Percentiles rank a stretch among this genome's conserved stretches.
These are phyloP conservation scores for Medakamo hakoo DNA, from an alignment of 139 green algal genomes.

Conservation along the genomic window DNA sequence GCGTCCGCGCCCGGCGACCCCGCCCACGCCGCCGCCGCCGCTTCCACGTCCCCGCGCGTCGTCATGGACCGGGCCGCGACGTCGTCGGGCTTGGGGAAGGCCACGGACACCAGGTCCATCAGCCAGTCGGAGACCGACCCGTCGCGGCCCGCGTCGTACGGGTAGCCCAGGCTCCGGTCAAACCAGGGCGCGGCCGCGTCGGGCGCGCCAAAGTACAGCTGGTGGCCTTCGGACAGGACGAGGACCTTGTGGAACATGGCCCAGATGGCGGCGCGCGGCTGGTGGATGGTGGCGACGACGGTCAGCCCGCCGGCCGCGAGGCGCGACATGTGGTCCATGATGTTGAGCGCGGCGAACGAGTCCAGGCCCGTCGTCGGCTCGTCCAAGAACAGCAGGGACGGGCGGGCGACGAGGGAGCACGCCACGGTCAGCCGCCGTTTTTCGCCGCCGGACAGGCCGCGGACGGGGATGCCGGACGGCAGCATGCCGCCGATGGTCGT, in stretches of 20 bases:
- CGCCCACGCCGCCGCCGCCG: not conserved
- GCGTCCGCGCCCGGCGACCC: not conserved
- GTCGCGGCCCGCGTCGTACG: constrained; percentile 11
- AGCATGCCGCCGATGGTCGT: constrained; percentile 42
- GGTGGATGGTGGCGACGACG: not conserved
- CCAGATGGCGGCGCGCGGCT: not conserved
- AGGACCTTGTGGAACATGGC: not conserved
- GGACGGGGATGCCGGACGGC: constrained; percentile 2
- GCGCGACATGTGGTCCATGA: constrained; percentile 11
- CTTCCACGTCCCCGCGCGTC: not conserved
- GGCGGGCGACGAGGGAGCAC: constrained; percentile 60
- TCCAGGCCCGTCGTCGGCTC: constrained; percentile 85
- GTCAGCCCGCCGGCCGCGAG: not conserved
- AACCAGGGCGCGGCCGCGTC: constrained; percentile 23
- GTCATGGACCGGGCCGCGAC: constrained; percentile 1
- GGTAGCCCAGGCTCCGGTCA: constrained; percentile 12
- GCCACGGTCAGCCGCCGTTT: constrained; percentile 74
- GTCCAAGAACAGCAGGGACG: constrained; percentile 55
- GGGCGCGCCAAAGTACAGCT: constrained; percentile 24
- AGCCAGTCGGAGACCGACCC: constrained; percentile 25
- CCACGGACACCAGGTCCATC: constrained; percentile 50
- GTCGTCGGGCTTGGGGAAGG: constrained; percentile 34
- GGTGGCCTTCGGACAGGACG: constrained; percentile 10
- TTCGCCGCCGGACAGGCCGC: constrained; percentile 48
- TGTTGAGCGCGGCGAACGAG: constrained; percentile 46